Percentiles rank a stretch among this genome's conserved stretches.
phyloP scores from a whole-genome alignment of 140 eudicot species.

The Anethum foeniculum region DNA sequence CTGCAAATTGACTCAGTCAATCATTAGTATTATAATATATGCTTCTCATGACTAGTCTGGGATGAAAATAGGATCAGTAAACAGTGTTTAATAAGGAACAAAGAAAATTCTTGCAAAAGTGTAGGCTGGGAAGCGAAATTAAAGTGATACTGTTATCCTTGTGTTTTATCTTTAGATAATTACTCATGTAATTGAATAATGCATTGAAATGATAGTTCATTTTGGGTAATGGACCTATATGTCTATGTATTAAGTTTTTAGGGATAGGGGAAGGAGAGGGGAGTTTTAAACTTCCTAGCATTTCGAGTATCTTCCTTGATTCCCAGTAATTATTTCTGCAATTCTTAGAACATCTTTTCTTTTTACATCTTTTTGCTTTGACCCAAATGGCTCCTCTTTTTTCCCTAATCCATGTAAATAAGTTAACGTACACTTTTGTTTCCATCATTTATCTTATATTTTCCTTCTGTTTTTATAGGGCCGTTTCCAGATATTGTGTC shows the following conservation, averaged over 20 bases:
- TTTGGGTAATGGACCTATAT: background rate
- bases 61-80: background rate
- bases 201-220: background rate
- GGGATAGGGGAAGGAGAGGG: background rate
- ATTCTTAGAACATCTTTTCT: background rate
- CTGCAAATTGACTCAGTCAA: background rate
- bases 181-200: background rate
- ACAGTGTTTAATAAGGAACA: background rate
- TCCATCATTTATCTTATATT: background rate
- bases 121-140: background rate
- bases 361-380: background rate
- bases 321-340: background rate
- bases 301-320: background rate
- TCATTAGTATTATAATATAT: background rate
- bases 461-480: constrained; percentile 42
- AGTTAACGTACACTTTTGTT: background rate
- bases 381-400: background rate
- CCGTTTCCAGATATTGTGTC: constrained; percentile 78
- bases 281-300: background rate
- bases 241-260: background rate
- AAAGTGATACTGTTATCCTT: background rate
- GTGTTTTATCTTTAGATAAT: background rate
- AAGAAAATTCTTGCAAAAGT: background rate
- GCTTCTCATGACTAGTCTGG: background rate
- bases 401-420: no score